phyloP scores from a whole-genome alignment of 2,329 filamentous ascomycete species.

The Sordariomycetes sp. region DNA sequence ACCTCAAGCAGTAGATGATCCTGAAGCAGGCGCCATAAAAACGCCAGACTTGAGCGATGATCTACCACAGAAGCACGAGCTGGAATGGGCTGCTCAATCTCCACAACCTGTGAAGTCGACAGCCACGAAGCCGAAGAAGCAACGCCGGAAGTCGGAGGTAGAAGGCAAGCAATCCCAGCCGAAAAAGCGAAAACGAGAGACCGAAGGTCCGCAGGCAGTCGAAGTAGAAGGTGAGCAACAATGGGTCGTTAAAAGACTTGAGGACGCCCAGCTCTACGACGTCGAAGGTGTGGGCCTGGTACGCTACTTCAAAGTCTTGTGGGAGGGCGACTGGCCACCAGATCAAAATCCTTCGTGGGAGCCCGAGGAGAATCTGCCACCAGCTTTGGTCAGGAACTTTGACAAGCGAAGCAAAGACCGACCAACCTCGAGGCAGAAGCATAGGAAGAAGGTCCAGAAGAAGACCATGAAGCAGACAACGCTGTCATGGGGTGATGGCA shows the following conservation, averaged over 20 bases:
- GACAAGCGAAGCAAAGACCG: constrained; percentile 15
- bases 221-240: constrained; percentile 12
- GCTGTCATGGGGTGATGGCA: constrained; percentile 10
- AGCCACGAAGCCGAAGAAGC: too few species aligned
- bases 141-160: too few species aligned
- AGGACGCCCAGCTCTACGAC: constrained; percentile 28
- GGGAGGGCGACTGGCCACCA: constrained; percentile 47
- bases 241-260: constrained; percentile 35
- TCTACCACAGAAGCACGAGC: too few species aligned
- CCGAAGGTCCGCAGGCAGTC: not conserved
- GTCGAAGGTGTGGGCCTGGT: constrained; percentile 23
- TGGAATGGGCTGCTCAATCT: too few species aligned
- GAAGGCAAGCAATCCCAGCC: not conserved
- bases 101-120: too few species aligned
- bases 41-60: too few species aligned
- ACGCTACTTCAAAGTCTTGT: constrained; percentile 42
- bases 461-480: constrained; percentile 14
- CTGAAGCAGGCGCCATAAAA: too few species aligned
- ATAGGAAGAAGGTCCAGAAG: not conserved
- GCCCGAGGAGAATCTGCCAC: constrained; percentile 40
- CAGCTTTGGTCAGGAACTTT: constrained; percentile 30
- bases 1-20: too few species aligned
- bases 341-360: constrained; percentile 52
- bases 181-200: not conserved
- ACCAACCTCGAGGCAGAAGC: constrained; percentile 12